Percentiles rank a stretch among this genome's conserved stretches.
These are phyloP conservation scores for Coccomyxa sp. DNA, from an alignment of 139 green algal species.

Conservation along the genomic window DNA sequence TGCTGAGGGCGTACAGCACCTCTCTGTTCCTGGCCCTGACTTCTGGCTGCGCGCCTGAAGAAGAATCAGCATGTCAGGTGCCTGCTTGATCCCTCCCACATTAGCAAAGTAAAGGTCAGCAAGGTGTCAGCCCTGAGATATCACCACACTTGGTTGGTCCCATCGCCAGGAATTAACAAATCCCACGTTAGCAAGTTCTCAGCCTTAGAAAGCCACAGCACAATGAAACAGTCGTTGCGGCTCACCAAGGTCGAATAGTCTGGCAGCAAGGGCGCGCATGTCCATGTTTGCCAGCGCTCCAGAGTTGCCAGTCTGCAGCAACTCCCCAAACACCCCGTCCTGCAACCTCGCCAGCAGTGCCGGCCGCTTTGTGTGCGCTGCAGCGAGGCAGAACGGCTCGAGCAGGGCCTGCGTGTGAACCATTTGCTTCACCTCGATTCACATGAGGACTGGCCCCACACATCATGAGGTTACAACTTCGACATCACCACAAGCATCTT, in stretches of 20 bases:
- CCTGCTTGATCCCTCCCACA: background rate
- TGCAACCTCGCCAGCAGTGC: constrained; percentile 26
- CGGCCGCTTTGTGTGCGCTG: constrained; percentile 24
- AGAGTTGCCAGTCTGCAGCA: constrained; percentile 34
- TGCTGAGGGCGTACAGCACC: constrained; percentile 53
- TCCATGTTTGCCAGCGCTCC: constrained; percentile 30
- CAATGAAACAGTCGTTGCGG: background rate
- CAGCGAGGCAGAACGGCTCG: constrained; percentile 42
- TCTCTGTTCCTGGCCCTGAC: constrained; percentile 49
- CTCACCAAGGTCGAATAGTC: constrained; percentile 59
- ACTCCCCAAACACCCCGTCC: constrained; percentile 49
- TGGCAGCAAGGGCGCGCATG: constrained; percentile 25
- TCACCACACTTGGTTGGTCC: background rate
- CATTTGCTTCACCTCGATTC: background rate
- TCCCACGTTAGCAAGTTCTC: background rate
- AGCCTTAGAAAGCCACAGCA: background rate
- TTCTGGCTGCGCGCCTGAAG: constrained; percentile 30
- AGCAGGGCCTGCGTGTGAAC: constrained; percentile 41
- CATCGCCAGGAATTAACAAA: background rate
- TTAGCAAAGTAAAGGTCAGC: background rate
- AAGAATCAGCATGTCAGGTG: background rate
- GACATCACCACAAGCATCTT: background rate
- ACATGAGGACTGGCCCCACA: background rate
- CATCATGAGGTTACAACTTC: background rate
- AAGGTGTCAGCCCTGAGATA: background rate